Conservation (phyloP, 1,284 basidiomycete species). For the Lentinus polychrous region DNA sequence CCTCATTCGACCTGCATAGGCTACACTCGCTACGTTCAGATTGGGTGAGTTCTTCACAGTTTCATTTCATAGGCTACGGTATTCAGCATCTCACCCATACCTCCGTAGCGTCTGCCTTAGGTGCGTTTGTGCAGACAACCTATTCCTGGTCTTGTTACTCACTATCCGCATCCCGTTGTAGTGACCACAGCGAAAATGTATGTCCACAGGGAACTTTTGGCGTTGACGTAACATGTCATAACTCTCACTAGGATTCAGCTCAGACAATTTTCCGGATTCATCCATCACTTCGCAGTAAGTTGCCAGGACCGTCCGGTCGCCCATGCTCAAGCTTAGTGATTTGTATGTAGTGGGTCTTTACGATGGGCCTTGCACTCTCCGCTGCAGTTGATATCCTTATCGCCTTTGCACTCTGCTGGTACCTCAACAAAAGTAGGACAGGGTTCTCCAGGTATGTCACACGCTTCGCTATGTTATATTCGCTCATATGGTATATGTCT, state of each 20-base stretch:
- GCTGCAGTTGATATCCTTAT: slow-evolving; percentile 42
- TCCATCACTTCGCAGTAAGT: slow-evolving; percentile 6
- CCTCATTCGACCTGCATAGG: slow-evolving; percentile 1
- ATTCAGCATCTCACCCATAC: not conserved
- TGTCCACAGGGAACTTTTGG: slow-evolving; percentile 2
- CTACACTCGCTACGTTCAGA: slow-evolving; percentile 9
- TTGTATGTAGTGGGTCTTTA: slow-evolving; percentile 42
- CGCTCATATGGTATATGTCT: not conserved
- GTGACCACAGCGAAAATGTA: slow-evolving; percentile 26
- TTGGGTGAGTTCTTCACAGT: slow-evolving; percentile 7
- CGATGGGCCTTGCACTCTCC: slow-evolving; percentile 40
- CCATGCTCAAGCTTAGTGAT: not conserved
- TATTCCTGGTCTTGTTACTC: not conserved
- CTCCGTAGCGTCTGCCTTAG: slow-evolving; percentile 6
- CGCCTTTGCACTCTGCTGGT: slow-evolving; percentile 35
- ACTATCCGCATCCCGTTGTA: slow-evolving; percentile 6
- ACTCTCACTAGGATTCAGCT: slow-evolving; percentile 23
- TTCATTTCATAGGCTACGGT: too few species aligned
- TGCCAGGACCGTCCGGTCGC: not conserved
- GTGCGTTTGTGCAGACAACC: not conserved
- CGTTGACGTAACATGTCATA: not conserved
- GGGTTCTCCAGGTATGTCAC: slow-evolving; percentile 28
- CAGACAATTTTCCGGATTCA: slow-evolving; percentile 19
- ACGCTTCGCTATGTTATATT: not conserved
- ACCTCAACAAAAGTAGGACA: slow-evolving; percentile 33